Percentiles rank a stretch among this genome's conserved stretches.
Conservation (phyloP, 129 eudicot species). For the Ambrosia trifida region DNA sequence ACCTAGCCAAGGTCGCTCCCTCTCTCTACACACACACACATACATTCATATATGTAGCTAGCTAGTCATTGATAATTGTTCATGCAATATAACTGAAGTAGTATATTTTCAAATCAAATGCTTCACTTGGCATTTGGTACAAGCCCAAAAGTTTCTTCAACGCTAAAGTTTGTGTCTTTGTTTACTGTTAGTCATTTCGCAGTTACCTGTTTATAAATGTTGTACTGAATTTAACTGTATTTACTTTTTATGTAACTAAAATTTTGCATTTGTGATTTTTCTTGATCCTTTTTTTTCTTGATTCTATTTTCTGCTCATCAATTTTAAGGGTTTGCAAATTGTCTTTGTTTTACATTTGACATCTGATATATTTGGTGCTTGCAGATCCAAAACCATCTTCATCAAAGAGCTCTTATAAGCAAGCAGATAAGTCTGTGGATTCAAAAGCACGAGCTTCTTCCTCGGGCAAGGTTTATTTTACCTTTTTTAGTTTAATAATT, state of each 20-base stretch:
- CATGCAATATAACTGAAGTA: neutral
- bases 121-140: neutral
- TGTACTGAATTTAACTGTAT: neutral
- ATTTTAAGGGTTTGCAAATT: neutral
- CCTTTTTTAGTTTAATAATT: neutral
- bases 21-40: neutral
- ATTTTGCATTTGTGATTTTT: neutral
- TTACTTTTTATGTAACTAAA: conserved; percentile 3
- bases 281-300: neutral
- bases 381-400: conserved; percentile 57
- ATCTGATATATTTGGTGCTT: conserved; percentile 26
- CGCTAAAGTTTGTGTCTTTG: neutral
- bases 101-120: neutral
- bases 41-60: neutral
- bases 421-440: conserved; percentile 39
- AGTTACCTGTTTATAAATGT: neutral
- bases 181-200: neutral
- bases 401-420: conserved; percentile 49
- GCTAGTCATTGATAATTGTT: neutral
- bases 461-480: conserved; percentile 50
- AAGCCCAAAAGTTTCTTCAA: neutral
- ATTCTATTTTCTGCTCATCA: neutral
- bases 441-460: conserved; percentile 44
- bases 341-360: neutral
- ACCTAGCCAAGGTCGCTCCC: conserved; percentile 53